These are phyloP conservation scores for Pythium phragmitis DNA, from an alignment of 352 stramenopile genomes.

Conservation along the genomic window DNA sequence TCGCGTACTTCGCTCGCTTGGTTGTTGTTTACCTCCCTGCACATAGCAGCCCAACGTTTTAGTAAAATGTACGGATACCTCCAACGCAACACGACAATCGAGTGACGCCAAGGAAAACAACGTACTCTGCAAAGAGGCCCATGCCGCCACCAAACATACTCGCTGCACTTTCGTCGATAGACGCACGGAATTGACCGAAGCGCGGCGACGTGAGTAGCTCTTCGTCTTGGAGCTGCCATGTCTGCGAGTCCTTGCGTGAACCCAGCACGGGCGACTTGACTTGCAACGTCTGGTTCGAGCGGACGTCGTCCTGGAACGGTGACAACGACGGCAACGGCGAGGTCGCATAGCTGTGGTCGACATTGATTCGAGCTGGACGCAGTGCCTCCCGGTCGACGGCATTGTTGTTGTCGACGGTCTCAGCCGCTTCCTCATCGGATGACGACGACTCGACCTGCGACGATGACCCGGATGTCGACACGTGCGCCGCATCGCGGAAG, in stretches of 20 bases:
- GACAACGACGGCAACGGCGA: slow-evolving; percentile 23
- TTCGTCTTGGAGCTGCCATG: slow-evolving; percentile 38
- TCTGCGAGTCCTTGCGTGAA: slow-evolving; percentile 34
- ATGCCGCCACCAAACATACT: slow-evolving; percentile 27
- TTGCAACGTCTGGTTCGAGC: slow-evolving; percentile 17
- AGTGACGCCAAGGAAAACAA: not conserved
- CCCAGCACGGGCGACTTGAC: slow-evolving; percentile 38
- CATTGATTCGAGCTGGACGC: slow-evolving; percentile 17
- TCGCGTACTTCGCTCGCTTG: slow-evolving; percentile 21
- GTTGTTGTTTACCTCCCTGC: slow-evolving; percentile 18
- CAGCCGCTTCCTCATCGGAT: slow-evolving; percentile 25
- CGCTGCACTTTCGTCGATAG: slow-evolving; percentile 25
- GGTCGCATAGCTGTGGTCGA: slow-evolving; percentile 20
- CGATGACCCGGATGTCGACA: slow-evolving; percentile 19
- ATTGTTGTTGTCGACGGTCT: slow-evolving; percentile 26
- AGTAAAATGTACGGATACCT: not conserved
- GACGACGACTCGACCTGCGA: slow-evolving; percentile 30
- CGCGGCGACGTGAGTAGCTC: slow-evolving; percentile 34
- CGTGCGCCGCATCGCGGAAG: slow-evolving; percentile 26
- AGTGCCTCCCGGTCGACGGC: slow-evolving; percentile 14
- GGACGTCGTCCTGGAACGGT: slow-evolving; percentile 13
- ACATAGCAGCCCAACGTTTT: not conserved
- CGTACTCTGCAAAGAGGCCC: slow-evolving; percentile 30
- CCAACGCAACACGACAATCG: not conserved
- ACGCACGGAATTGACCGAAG: slow-evolving; percentile 28